These are phyloP conservation scores for Suillus paluster DNA, from an alignment of 768 basidiomycete species.

Conservation along the genomic window DNA sequence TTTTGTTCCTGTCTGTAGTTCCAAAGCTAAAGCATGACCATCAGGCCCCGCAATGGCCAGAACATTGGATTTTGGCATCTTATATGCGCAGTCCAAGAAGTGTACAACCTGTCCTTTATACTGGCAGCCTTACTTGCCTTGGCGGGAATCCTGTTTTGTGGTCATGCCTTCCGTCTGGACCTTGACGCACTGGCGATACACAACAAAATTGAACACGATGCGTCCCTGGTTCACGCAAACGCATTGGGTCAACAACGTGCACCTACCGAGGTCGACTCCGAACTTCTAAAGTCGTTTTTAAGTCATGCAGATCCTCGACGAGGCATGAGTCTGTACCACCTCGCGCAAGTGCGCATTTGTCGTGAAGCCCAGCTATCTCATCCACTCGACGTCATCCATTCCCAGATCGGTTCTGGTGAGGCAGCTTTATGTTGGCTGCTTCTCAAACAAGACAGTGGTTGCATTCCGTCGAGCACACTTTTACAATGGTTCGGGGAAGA, in stretches of 20 bases:
- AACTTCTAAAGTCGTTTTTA: conserved; percentile 40
- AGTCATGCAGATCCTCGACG: conserved; percentile 23
- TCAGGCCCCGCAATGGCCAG: conserved; percentile 56
- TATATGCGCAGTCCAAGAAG: conserved; percentile 50
- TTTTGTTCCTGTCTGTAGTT: not conserved
- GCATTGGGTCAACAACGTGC: conserved; percentile 43
- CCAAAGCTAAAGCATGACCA: conserved; percentile 1
- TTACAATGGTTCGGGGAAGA: conserved; percentile 63
- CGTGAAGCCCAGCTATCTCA: conserved; percentile 41
- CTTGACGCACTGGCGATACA: conserved; percentile 59
- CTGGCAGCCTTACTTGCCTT: conserved; percentile 59
- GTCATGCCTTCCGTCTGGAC: conserved; percentile 43
- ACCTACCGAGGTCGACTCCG: conserved; percentile 43
- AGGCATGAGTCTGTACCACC: conserved; percentile 50
- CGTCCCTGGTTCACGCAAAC: conserved; percentile 60
- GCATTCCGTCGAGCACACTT: conserved; percentile 41
- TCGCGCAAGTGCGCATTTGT: conserved; percentile 54
- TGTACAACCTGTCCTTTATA: conserved; percentile 65
- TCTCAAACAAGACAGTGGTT: conserved; percentile 36
- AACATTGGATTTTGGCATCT: conserved; percentile 54
- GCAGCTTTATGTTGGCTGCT: conserved; percentile 56
- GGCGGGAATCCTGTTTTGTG: conserved; percentile 52
- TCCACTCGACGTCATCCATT: conserved; percentile 48
- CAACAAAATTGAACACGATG: conserved; percentile 70
- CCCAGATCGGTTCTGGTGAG: conserved; percentile 62